Percentiles rank a stretch among this genome's conserved stretches.
These are phyloP conservation scores for Chrysosphaeria jannelii DNA, from an alignment of 2,329 filamentous ascomycete species.

Conservation along the genomic window DNA sequence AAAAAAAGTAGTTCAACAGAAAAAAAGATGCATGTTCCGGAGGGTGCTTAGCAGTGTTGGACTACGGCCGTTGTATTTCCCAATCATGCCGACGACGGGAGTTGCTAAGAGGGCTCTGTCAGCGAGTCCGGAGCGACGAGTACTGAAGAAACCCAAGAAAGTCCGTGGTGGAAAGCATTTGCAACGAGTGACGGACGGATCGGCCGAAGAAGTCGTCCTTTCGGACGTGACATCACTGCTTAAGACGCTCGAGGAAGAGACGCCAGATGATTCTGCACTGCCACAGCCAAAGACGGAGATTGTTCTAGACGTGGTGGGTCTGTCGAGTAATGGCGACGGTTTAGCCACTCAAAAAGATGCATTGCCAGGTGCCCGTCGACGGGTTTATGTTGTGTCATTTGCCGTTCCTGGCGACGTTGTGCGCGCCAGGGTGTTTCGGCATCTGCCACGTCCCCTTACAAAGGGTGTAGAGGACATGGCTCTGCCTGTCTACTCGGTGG, in stretches of 20 bases:
- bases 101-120: no score
- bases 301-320: constrained; percentile 47
- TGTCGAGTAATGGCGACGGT: constrained; percentile 82
- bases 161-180: constrained; percentile 26
- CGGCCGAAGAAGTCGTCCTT: constrained; percentile 34
- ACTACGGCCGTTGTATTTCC: no score
- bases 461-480: neutral
- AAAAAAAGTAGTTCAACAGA: no score
- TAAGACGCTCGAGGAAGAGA: constrained; percentile 10
- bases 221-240: constrained; percentile 28
- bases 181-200: constrained; percentile 23
- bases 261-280: constrained; percentile 12
- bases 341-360: constrained; percentile 26
- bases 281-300: constrained; percentile 45
- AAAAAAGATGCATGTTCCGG: no score
- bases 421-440: constrained; percentile 48
- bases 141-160: no score
- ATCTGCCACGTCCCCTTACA: constrained; percentile 18
- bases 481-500: constrained; percentile 32
- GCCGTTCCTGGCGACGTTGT: constrained; percentile 59
- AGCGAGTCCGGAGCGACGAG: no score
- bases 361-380: constrained; percentile 8
- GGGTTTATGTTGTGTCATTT: constrained; percentile 70
- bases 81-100: no score
- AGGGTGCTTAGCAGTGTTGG: no score